Conservation (phyloP, 352 stramenopile genomes). For the Globisporangium megalacanthum region DNA sequence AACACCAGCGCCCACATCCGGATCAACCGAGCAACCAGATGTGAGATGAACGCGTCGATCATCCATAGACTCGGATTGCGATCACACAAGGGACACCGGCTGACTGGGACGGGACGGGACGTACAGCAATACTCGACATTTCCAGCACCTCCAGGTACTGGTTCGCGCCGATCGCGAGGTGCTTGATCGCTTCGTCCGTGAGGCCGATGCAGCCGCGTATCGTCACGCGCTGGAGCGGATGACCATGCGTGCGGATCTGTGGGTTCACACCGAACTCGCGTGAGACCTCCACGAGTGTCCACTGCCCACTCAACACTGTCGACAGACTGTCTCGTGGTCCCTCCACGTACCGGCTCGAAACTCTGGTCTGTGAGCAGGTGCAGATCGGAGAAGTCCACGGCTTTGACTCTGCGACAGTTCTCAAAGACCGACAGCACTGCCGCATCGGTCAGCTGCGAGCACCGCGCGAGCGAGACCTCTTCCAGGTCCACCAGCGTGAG, state of each 20-base stretch:
- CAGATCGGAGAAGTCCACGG: conserved; percentile 67
- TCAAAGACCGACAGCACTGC: conserved; percentile 43
- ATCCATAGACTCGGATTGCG: neutral
- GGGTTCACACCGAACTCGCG: neutral
- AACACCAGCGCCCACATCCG: conserved; percentile 2
- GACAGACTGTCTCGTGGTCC: neutral
- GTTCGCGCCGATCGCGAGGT: conserved; percentile 52
- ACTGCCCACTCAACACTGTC: no score
- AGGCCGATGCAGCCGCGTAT: conserved; percentile 64
- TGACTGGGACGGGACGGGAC: conserved; percentile 5
- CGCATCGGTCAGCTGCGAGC: conserved; percentile 55
- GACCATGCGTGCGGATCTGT: conserved; percentile 44
- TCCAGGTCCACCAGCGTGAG: conserved; percentile 26
- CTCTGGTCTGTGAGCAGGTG: conserved; percentile 55
- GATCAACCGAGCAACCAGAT: no score
- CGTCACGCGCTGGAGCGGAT: conserved; percentile 44
- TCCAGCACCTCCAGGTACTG: conserved; percentile 53
- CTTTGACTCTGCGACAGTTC: conserved; percentile 47
- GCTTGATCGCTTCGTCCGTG: no score
- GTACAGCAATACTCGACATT: conserved; percentile 74
- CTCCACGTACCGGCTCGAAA: conserved; percentile 60
- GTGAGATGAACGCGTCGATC: neutral
- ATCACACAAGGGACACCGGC: neutral
- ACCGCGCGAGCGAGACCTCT: conserved; percentile 65
- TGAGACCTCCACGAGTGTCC: no score